Percentiles rank a stretch among this genome's conserved stretches.
Conservation (phyloP, 805 yeast species). For the Candida glaebosa region DNA sequence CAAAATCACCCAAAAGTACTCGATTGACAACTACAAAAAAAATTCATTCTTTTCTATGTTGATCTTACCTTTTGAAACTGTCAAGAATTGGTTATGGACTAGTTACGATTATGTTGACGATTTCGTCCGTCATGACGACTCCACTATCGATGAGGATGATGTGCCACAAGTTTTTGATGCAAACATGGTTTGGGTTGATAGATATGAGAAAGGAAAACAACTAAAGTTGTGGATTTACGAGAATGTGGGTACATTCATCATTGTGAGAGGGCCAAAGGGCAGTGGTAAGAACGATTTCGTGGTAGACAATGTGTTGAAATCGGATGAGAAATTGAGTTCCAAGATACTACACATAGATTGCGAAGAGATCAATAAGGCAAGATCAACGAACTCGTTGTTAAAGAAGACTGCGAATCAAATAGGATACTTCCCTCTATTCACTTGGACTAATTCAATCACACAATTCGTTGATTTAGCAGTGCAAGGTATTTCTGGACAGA, state of each 20-base stretch:
- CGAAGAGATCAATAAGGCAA: slow-evolving; percentile 65
- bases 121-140: slow-evolving; percentile 9
- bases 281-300: slow-evolving; percentile 88
- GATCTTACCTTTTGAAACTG: slow-evolving; percentile 23
- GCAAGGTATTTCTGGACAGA: slow-evolving; percentile 91
- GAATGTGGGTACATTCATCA: slow-evolving; percentile 84
- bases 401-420: slow-evolving; percentile 66
- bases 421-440: slow-evolving; percentile 92
- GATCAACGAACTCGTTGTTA: slow-evolving; percentile 70
- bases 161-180: slow-evolving; percentile 17
- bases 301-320: slow-evolving; percentile 58
- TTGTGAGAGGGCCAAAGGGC: slow-evolving; percentile 91
- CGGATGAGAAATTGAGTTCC: slow-evolving; percentile 37
- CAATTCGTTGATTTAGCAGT: slow-evolving; percentile 78
- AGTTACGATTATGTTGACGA: slow-evolving; percentile 38
- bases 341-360: slow-evolving; percentile 75
- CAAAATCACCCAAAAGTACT: slow-evolving; percentile 61
- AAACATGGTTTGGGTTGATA: slow-evolving; percentile 62
- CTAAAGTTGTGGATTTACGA: slow-evolving; percentile 79
- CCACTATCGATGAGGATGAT: slow-evolving; percentile 10
- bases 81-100: slow-evolving; percentile 23
- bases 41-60: slow-evolving; percentile 25
- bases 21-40: slow-evolving; percentile 46
- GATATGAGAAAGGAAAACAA: slow-evolving; percentile 64
- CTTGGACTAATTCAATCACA: slow-evolving; percentile 83